Evolutionary conservation across 441 rosid genomes (phyloP).

Genomic region (Lepidium campestre): DNA sequence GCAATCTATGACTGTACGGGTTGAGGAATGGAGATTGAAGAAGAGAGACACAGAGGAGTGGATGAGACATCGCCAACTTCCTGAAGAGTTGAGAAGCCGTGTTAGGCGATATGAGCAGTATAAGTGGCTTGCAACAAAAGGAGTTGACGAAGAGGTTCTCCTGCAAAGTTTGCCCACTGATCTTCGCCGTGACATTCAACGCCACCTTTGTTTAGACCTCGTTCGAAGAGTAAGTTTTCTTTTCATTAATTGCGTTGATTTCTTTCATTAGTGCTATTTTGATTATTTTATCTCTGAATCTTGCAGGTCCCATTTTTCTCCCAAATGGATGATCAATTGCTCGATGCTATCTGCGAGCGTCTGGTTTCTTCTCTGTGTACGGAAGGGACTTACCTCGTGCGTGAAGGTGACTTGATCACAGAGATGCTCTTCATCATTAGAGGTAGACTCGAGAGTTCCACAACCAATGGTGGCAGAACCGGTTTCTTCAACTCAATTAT

Average conservation of each 20-base stretch:
- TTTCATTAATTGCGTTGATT: not conserved
- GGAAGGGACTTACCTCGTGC: conserved; percentile 71
- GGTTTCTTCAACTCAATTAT: conserved; percentile 82
- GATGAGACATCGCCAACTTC: conserved; percentile 97
- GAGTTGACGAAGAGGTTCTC: conserved; percentile 82
- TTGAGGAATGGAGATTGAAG: conserved; percentile 92
- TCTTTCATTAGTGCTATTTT: not conserved
- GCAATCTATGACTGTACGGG: conserved; percentile 85
- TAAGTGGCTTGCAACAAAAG: conserved; percentile 89
- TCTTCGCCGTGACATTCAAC: conserved; percentile 83
- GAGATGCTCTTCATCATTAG: conserved; percentile 85
- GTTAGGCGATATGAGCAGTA: conserved; percentile 78
- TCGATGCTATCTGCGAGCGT: conserved; percentile 82
- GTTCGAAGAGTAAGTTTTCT: conserved; percentile 68
- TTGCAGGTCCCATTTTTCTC: conserved; percentile 92
- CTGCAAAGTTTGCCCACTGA: conserved; percentile 76
- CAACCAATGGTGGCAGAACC: conserved; percentile 89
- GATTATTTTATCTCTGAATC: not conserved
- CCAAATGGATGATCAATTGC: conserved; percentile 90
- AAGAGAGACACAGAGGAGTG: conserved; percentile 95
- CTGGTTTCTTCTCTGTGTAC: conserved; percentile 71
- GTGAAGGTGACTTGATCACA: conserved; percentile 86
- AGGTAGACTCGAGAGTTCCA: conserved; percentile 86
- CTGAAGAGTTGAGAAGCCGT: conserved; percentile 63
- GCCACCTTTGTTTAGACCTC: conserved; percentile 88